Conservation (phyloP, 345 rosid genomes). For the Clarkia xantiana region DNA sequence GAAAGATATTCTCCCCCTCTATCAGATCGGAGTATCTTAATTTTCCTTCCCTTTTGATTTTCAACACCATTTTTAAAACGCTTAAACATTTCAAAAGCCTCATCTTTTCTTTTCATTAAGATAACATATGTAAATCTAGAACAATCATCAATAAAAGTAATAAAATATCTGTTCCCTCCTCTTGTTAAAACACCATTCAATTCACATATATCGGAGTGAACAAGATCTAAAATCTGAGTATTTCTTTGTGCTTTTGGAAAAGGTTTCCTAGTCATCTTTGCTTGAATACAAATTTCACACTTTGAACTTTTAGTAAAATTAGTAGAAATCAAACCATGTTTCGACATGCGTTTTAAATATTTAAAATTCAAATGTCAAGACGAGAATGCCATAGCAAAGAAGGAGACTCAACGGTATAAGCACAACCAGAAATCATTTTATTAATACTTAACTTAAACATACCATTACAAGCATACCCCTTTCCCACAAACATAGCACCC, state of each 20-base stretch:
- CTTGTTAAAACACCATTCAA: too few species aligned
- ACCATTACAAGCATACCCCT: constrained; percentile 1
- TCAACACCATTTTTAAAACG: too few species aligned
- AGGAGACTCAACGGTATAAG: background rate
- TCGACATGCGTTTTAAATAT: too few species aligned
- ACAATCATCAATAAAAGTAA: too few species aligned
- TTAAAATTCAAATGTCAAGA: too few species aligned
- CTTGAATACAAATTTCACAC: background rate
- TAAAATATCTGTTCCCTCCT: too few species aligned
- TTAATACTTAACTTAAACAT: constrained; percentile 2
- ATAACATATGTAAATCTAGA: too few species aligned
- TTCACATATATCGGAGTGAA: background rate
- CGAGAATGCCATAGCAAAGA: background rate
- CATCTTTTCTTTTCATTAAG: too few species aligned
- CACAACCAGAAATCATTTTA: too few species aligned
- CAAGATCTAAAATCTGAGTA: background rate
- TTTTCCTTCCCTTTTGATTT: background rate
- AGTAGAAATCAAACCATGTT: too few species aligned
- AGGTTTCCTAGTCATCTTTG: background rate
- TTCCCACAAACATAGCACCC: constrained; percentile 6
- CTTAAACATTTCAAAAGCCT: too few species aligned
- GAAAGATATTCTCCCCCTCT: constrained; percentile 4
- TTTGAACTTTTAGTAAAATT: too few species aligned
- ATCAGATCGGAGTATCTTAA: constrained; percentile 1
- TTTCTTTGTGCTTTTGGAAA: background rate